These are phyloP conservation scores for Neopestalotiopsis rosae DNA, from an alignment of 2,329 filamentous ascomycete species.

Conservation along the genomic window DNA sequence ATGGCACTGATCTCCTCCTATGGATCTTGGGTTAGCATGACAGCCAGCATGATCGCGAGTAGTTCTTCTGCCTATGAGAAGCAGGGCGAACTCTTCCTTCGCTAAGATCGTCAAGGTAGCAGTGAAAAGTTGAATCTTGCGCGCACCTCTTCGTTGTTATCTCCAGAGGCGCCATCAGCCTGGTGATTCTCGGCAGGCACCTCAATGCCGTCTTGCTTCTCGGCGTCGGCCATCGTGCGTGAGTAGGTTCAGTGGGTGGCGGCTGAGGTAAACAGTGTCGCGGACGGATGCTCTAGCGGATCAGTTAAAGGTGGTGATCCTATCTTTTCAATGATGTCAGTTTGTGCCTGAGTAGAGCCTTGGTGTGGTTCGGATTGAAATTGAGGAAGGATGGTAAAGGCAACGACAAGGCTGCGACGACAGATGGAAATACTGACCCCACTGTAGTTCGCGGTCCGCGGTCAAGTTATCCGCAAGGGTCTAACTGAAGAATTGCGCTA, in stretches of 20 bases:
- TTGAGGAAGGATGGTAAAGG: background rate
- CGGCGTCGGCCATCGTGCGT: slow-evolving; percentile 32
- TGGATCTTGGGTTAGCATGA: slow-evolving; percentile 24
- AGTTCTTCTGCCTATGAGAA: slow-evolving; percentile 20
- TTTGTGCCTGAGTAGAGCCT: background rate
- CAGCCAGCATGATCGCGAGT: slow-evolving; percentile 27
- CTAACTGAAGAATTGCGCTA: background rate
- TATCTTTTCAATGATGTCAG: background rate
- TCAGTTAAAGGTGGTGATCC: background rate
- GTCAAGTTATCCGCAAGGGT: background rate
- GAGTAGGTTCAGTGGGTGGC: background rate
- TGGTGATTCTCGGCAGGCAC: slow-evolving; percentile 36
- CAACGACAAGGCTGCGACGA: background rate
- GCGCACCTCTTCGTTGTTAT: slow-evolving; percentile 54
- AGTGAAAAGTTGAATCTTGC: slow-evolving; percentile 2
- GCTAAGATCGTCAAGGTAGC: slow-evolving; percentile 23
- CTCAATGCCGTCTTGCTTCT: slow-evolving; percentile 33
- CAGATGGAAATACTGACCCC: slow-evolving; percentile 1
- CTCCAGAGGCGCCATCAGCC: slow-evolving; percentile 41
- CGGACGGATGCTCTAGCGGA: background rate
- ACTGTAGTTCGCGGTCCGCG: background rate
- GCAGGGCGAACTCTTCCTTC: slow-evolving; percentile 22
- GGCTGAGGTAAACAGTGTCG: background rate
- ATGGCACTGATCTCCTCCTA: slow-evolving; percentile 84
- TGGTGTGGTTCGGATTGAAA: background rate